Evolutionary conservation across 768 basidiomycete species (phyloP).

Genomic region (Rhodotorula kratochvilovae): DNA sequence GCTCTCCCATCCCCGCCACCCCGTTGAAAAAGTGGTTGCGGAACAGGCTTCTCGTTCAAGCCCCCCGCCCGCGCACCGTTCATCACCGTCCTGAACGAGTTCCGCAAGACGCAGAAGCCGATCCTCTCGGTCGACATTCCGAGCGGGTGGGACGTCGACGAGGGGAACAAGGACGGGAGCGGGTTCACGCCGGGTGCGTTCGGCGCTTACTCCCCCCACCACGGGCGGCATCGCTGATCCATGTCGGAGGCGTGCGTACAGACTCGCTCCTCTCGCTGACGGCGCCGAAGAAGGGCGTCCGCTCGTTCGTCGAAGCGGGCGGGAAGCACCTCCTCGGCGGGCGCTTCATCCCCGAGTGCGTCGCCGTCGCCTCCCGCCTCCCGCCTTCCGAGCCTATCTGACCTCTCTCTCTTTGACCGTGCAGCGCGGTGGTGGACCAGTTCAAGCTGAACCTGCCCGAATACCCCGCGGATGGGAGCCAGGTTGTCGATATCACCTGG

Average conservation of each 20-base stretch:
- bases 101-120: constrained; percentile 55
- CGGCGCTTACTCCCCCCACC: neutral
- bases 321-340: constrained; percentile 92
- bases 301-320: constrained; percentile 54
- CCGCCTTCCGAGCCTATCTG: neutral
- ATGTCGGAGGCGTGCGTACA: constrained; percentile 47
- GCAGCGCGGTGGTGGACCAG: constrained; percentile 68
- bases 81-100: constrained; percentile 60
- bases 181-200: constrained; percentile 57
- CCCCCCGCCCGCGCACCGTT: constrained; percentile 87
- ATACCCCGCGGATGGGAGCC: constrained; percentile 66
- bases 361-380: constrained; percentile 22
- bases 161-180: constrained; percentile 40
- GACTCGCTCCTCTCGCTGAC: constrained; percentile 84
- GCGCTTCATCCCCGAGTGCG: constrained; percentile 81
- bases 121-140: constrained; percentile 95
- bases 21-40: too few species aligned
- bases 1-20: neutral
- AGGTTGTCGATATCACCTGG: constrained; percentile 72
- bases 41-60: constrained; percentile 78
- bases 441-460: constrained; percentile 72
- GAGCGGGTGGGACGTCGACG: constrained; percentile 90
- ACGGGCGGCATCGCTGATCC: too few species aligned
- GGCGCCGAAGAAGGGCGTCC: constrained; percentile 85
- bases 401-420: neutral